Percentiles rank a stretch among this genome's conserved stretches.
Conservation (phyloP, 352 stramenopile species). For the Globisporangium nodosum region DNA sequence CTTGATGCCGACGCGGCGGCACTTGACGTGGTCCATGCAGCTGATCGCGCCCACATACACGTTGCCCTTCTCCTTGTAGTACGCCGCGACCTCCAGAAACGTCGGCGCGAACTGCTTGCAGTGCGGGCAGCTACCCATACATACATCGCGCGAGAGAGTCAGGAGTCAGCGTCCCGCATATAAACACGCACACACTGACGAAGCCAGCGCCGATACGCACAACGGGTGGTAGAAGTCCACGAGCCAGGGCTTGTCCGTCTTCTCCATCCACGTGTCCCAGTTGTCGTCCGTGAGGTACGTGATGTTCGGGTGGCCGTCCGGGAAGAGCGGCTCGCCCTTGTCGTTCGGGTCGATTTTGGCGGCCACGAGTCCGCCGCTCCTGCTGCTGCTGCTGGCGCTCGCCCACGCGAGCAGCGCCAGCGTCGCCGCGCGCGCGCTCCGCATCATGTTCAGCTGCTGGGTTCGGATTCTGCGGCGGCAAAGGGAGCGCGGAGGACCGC, state of each 20-base stretch:
- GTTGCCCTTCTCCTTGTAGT: conserved; percentile 63
- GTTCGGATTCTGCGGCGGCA: too few species aligned
- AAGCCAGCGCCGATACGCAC: conserved; percentile 27
- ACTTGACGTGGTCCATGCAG: conserved; percentile 87
- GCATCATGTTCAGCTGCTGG: conserved; percentile 2
- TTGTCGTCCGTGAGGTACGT: conserved; percentile 84
- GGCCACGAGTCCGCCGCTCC: conserved; percentile 11
- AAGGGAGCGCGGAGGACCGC: too few species aligned
- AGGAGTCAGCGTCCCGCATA: neutral
- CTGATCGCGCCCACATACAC: conserved; percentile 74
- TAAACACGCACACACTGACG: conserved; percentile 13
- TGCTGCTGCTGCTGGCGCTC: conserved; percentile 1
- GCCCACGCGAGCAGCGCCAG: conserved; percentile 10
- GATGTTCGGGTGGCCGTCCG: conserved; percentile 78
- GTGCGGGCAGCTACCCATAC: conserved; percentile 51
- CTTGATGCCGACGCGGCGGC: conserved; percentile 68
- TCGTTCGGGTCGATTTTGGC: conserved; percentile 56
- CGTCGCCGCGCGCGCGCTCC: conserved; percentile 5
- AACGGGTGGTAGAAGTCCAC: conserved; percentile 86
- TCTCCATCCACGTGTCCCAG: conserved; percentile 63
- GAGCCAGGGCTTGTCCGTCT: conserved; percentile 77
- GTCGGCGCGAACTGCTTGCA: conserved; percentile 74
- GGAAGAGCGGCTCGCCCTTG: conserved; percentile 74
- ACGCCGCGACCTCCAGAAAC: conserved; percentile 57
- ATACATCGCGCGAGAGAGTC: neutral